Percentiles rank a stretch among this genome's conserved stretches.
phyloP scores from a whole-genome alignment of 768 basidiomycete species.

The Mycena latifolia region DNA sequence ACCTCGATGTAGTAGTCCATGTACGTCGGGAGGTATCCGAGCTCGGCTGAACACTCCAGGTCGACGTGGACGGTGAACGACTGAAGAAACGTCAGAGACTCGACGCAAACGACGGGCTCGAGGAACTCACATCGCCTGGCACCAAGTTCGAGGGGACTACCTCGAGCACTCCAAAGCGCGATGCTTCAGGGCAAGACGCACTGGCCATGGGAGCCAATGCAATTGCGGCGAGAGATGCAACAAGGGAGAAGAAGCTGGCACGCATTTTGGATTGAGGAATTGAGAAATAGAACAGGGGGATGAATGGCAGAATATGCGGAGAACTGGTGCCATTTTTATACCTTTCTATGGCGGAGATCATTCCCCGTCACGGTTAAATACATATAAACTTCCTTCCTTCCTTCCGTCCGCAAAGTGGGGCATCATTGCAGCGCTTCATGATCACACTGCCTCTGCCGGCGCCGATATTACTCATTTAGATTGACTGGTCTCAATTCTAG shows the following conservation, averaged over 20 bases:
- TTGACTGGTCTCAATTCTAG: no score
- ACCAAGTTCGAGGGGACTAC: conserved; percentile 1
- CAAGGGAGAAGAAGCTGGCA: background rate
- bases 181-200: conserved; percentile 4
- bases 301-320: background rate
- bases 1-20: conserved; percentile 21
- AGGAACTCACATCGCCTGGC: no score
- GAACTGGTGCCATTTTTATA: no score
- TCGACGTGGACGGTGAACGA: conserved; percentile 17
- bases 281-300: background rate
- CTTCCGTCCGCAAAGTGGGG: no score
- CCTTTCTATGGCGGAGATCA: no score
- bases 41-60: background rate
- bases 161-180: background rate
- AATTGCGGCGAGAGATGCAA: background rate
- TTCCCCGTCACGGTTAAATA: no score
- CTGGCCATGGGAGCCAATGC: background rate
- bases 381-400: no score
- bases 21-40: conserved; percentile 18
- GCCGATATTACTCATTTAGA: no score
- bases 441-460: no score
- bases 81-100: background rate
- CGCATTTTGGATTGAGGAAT: background rate
- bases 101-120: background rate
- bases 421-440: no score